Evolutionary conservation across 208 protist genomes (phyloP), one percentile per base, ranked within the genome.

Genomic region (Trypanosomatidae sp.): DNA sequence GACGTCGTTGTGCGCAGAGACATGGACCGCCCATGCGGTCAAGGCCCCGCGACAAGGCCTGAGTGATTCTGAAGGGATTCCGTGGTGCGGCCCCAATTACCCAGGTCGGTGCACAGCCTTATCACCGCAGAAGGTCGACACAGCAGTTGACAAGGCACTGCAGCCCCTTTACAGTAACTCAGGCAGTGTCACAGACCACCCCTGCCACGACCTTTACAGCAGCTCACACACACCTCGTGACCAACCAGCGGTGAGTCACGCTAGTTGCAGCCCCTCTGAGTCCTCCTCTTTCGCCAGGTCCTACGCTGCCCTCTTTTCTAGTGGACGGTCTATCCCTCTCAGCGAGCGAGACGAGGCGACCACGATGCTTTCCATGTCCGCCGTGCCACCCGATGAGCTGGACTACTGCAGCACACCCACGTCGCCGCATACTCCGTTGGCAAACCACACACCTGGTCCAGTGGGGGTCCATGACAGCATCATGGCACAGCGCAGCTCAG

Each of bases 371-470:
- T 36, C 41, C 8, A 19, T 71, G 13, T 33, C 73, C 12, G 50
- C 19, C n/a, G 56, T 25, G 17, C 47, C 12, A 36, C 39, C 39
- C 62, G 62, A 52, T 12, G 62, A 67, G 22, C 5, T 52, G 33
- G 58, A 58, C 15, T 59, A 56, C 55, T 33, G 53, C 50, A 47
- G 53, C 59, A 73, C 67, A 3, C 62, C 47, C 30, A 33, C 30
- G 17, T 85, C 83, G 19, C 74, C 77, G 43, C 80, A 78, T 62
- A 88, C 84, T 0, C 84, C 84, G 33, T 46, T 77, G 28, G 67
- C 66, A n/a, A 84, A 80, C 30, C 79, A 77, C 65, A 77, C 70
- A 1, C 66, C 66, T 4, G 70, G 70, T 1, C 58, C 59, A 25
- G 33, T 49, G 0, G 65, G 65, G 7, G 3, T 75, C 39, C 76